These are phyloP conservation scores for Amniculicola lignicola DNA, from an alignment of 495 filamentous ascomycete genomes.

Conservation along the genomic window DNA sequence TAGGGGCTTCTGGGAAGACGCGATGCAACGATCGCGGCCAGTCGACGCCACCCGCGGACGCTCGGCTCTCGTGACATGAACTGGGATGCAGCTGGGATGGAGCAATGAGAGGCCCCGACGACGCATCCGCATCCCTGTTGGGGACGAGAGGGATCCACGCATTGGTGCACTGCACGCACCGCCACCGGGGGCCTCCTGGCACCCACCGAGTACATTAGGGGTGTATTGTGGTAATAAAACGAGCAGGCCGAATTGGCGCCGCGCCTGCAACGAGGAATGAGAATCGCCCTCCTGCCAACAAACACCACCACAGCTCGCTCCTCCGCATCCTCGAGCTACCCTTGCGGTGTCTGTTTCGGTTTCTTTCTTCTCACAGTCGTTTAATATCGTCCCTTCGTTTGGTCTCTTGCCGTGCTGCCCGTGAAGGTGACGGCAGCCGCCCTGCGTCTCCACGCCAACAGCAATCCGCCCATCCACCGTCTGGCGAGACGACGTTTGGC, in stretches of 20 bases:
- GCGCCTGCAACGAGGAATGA: background rate
- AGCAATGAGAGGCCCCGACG: too few species aligned
- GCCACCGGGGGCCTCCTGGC: too few species aligned
- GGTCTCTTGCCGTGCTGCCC: background rate
- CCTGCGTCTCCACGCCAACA: background rate
- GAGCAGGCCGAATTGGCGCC: too few species aligned
- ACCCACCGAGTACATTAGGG: too few species aligned
- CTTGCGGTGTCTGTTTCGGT: conserved; percentile 5
- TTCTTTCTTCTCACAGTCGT: conserved; percentile 25
- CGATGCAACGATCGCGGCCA: background rate
- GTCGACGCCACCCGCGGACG: too few species aligned
- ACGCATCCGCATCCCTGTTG: too few species aligned
- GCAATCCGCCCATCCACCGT: background rate
- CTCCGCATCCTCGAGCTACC: background rate
- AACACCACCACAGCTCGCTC: conserved; percentile 15
- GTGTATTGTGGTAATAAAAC: too few species aligned
- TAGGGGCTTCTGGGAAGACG: background rate
- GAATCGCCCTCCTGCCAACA: conserved; percentile 8
- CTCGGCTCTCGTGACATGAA: too few species aligned
- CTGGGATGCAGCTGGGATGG: too few species aligned
- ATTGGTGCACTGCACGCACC: too few species aligned
- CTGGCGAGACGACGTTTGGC: too few species aligned
- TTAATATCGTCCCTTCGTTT: conserved; percentile 29
- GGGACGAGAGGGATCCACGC: too few species aligned
- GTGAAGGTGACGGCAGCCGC: background rate